Evolutionary conservation across 768 basidiomycete genomes (phyloP).

Genomic region (Agrocybe praecox): DNA sequence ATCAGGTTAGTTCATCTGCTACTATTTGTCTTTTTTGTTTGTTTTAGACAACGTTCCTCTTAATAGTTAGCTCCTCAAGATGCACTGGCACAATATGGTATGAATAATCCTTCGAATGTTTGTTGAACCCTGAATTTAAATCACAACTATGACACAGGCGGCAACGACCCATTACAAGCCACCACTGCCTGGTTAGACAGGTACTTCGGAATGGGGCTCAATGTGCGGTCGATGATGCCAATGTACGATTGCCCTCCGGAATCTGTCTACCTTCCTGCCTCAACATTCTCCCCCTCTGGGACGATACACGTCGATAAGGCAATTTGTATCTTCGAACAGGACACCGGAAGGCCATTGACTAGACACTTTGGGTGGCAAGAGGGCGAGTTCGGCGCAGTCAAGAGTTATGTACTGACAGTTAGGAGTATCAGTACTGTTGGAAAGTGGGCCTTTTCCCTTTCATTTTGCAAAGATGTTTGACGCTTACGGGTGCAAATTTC

Average conservation of each 20-base stretch:
- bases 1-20: slow-evolving; percentile 41
- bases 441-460: slow-evolving; percentile 44
- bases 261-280: slow-evolving; percentile 60
- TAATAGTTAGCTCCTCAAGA: slow-evolving; percentile 60
- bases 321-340: slow-evolving; percentile 68
- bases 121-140: too few relatives aligned
- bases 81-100: slow-evolving; percentile 62
- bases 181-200: slow-evolving; percentile 66
- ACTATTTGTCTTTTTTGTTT: background rate
- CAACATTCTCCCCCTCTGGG: slow-evolving; percentile 49
- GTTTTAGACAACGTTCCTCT: background rate
- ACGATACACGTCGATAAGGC: slow-evolving; percentile 49
- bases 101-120: background rate
- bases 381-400: slow-evolving; percentile 63
- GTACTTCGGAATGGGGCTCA: slow-evolving; percentile 62
- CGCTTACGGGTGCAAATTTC: too few relatives aligned
- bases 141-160: too few relatives aligned
- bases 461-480: too few relatives aligned
- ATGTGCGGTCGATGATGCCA: slow-evolving; percentile 62
- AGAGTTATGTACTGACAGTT: slow-evolving; percentile 59
- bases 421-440: slow-evolving; percentile 63
- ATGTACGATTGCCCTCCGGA: slow-evolving; percentile 71
- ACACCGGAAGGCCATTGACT: slow-evolving; percentile 57
- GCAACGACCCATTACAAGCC: slow-evolving; percentile 62
- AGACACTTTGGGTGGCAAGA: slow-evolving; percentile 55